Evolutionary conservation across 192 early-diverging fungal species (phyloP).

Genomic region (Coemansia sp.): DNA sequence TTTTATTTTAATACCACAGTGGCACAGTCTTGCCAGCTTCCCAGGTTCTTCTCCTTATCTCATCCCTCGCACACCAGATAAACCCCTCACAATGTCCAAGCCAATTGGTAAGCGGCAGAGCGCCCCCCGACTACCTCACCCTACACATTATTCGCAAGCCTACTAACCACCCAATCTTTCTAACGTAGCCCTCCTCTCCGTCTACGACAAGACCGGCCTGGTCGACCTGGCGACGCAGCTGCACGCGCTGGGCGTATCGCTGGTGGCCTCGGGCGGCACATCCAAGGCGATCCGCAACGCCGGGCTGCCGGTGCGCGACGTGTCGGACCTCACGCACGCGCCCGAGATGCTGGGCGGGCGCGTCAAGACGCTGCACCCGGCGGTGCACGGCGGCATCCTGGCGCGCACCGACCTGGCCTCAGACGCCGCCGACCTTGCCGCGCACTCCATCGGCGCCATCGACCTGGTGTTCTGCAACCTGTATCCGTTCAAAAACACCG

Average conservation of each 20-base stretch:
- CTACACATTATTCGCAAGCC: no score
- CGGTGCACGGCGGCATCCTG: conserved; percentile 96
- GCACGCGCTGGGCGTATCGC: conserved; percentile 67
- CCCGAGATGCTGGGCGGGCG: conserved; percentile 99
- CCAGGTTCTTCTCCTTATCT: background rate
- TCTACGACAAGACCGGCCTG: conserved; percentile 97
- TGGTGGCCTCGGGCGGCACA: conserved; percentile 95
- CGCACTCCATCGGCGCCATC: conserved; percentile 88
- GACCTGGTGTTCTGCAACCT: conserved; percentile 97
- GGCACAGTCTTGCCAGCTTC: background rate
- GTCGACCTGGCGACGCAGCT: conserved; percentile 85
- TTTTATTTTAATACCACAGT: no score
- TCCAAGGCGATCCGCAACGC: conserved; percentile 86
- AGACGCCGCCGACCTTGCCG: conserved; percentile 84
- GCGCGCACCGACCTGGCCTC: conserved; percentile 80
- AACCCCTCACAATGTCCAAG: conserved; percentile 21
- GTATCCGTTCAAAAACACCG: conserved; percentile 96
- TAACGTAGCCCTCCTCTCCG: conserved; percentile 76
- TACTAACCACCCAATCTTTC: background rate
- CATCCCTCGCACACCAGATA: background rate
- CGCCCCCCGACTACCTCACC: no score
- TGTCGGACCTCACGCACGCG: conserved; percentile 95
- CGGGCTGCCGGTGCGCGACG: conserved; percentile 88
- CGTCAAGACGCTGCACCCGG: conserved; percentile 98
- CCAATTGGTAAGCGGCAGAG: conserved; percentile 24